Conservation (phyloP, 331 rosid genomes). For the Prunus yedoensis region DNA sequence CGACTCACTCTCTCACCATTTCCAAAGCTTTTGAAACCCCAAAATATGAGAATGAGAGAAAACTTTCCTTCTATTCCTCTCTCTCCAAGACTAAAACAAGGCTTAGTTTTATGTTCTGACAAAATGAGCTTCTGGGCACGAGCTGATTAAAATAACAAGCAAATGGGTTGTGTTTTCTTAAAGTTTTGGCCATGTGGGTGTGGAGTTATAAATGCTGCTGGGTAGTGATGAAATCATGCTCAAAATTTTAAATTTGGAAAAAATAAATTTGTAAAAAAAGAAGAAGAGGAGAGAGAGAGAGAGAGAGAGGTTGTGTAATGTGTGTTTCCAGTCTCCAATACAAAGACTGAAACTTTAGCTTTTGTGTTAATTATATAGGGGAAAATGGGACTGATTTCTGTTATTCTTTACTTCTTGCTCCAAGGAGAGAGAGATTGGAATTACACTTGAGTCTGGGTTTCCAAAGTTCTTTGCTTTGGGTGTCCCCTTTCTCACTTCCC, state of each 20-base stretch:
- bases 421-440: slow-evolving; percentile 46
- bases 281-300: slow-evolving; percentile 14
- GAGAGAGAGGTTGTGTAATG: slow-evolving; percentile 4
- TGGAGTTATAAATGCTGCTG: slow-evolving; percentile 56
- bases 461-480: slow-evolving; percentile 52
- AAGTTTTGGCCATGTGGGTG: slow-evolving; percentile 63
- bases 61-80: slow-evolving; percentile 39
- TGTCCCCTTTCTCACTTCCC: slow-evolving; percentile 44
- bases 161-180: slow-evolving; percentile 40
- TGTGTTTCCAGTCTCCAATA: slow-evolving; percentile 91
- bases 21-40: slow-evolving; percentile 44
- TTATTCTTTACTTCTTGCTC: slow-evolving; percentile 61
- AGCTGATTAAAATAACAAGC: slow-evolving; percentile 38
- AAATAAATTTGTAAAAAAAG: not conserved
- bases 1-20: slow-evolving; percentile 50
- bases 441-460: slow-evolving; percentile 53
- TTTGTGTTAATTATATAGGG: slow-evolving; percentile 61
- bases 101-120: slow-evolving; percentile 48
- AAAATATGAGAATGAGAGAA: slow-evolving; percentile 9
- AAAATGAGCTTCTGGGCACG: slow-evolving; percentile 42
- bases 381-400: slow-evolving; percentile 55
- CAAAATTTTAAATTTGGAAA: slow-evolving; percentile 5
- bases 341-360: slow-evolving; percentile 92
- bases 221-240: slow-evolving; percentile 69
- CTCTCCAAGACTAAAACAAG: slow-evolving; percentile 14